Conservation (phyloP, 2,329 filamentous ascomycete genomes). For the Pseudogymnoascus sp. region DNA sequence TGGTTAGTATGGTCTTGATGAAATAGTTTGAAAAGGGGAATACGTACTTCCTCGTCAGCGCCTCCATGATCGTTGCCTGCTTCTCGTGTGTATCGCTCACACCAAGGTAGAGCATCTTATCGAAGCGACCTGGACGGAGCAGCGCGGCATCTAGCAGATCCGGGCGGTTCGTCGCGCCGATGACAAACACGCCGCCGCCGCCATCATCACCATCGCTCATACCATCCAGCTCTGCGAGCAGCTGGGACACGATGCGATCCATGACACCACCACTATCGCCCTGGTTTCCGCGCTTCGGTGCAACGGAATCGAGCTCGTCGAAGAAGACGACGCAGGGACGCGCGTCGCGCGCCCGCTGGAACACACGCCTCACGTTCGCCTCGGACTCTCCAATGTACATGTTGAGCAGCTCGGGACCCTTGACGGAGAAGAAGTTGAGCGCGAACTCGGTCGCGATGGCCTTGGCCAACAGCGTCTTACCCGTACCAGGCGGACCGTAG, state of each 20-base stretch:
- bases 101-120: conserved; percentile 96
- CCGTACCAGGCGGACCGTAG: conserved; percentile 83
- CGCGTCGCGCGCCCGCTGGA: conserved; percentile 78
- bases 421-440: conserved; percentile 90
- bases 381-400: conserved; percentile 96
- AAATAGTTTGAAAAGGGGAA: background rate
- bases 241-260: conserved; percentile 92
- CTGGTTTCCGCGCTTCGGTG: conserved; percentile 92
- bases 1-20: conserved; percentile 14
- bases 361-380: conserved; percentile 81
- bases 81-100: conserved; percentile 96
- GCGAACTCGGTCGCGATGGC: conserved; percentile 91
- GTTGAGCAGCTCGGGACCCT: conserved; percentile 83
- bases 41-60: conserved; percentile 82
- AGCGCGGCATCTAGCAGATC: conserved; percentile 88
- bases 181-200: conserved; percentile 83
- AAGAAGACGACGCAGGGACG: conserved; percentile 88
- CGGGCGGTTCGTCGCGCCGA: conserved; percentile 90
- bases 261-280: conserved; percentile 96
- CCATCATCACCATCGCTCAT: conserved; percentile 89
- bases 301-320: conserved; percentile 85
- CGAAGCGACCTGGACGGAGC: conserved; percentile 81
- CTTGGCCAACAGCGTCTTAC: conserved; percentile 87
- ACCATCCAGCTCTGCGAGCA: conserved; percentile 89
- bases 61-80: conserved; percentile 88